Evolutionary conservation across 2,329 filamentous ascomycete genomes (phyloP), one percentile per base, ranked within the genome.

Genomic region (Beauveria australis): DNA sequence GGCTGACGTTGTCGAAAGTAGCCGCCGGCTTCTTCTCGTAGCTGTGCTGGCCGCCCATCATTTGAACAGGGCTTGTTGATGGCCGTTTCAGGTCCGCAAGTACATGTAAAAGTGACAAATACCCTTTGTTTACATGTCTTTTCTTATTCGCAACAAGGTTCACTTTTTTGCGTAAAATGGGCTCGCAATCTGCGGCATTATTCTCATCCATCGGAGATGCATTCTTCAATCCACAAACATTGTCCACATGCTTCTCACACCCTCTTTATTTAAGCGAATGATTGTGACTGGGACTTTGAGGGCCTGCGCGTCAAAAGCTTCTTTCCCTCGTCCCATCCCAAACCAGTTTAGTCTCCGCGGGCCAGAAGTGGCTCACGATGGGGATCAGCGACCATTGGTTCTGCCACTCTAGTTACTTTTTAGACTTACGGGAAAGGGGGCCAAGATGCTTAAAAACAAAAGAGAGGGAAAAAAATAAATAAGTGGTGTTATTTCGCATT

Each of bases 261-360:
- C 2, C 22, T 41, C 16, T 53, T 37, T n/a, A 3, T 14, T 33
- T 12, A 12, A 33, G 30, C 10, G 12, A 33, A 22, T 5, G 10
- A 12, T 14, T 33, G 30, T 33, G 10, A 33, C 30, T 14, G 30
- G 28, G 5, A 33, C 30, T 33, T 5, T 3, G 28, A n/a, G 48
- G 48, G 30, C 30, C 4, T 33, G 12, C 12, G 33, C 19, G 33
- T 43, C 37, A 26, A 43, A 43, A 26, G 33, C 33, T 53, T 14
- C 33, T 33, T 30, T 5, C 14, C 48, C 4, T 33, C 14, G 47
- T 49, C 47, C 48, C 6, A n/a, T 8, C 48, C 53, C 12, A 55
- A 55, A 46, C 18, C 14, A 46, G 53, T 55, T 55, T 55, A 55
- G 53, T 55, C 53, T 55, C 53, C 53, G 53, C 16, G 22, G 51